Base-by-base conservation (phyloP, 2,329 filamentous ascomycete species). In the Pyrenophora seminiperda region DNA sequence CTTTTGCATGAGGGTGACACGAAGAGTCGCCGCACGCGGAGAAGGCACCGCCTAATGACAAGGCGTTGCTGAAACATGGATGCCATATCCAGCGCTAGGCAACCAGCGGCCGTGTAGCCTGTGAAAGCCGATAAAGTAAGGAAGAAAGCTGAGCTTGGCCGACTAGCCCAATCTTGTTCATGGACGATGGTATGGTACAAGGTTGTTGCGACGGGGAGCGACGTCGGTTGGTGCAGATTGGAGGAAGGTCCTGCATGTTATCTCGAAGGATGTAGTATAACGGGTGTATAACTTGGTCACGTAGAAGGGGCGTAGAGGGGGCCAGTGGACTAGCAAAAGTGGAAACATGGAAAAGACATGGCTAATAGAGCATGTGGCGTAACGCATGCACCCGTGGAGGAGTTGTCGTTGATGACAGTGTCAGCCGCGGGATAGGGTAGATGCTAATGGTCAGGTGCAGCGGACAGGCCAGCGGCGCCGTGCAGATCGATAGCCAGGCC, bases 1-100 rank as follows among this genome's bases (percentile, higher is more conserved):
- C 50, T 59, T 56, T 58, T 62, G 61, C 58, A 62, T 62, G 41
- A 57, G 53, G 49, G 55, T 41, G 47, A 53, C 46, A 47, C 33
- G 58, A 49, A 50, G 54, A 59, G 47, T 47, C 19, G 45, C 51
- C 36, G 46, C 51, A 50, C 40, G 54, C 55, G 49, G 53, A 41
- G 41, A 51, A 44, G 30, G 46, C 42, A 41, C 44, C 47, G 52
- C 50, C 41, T 41, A 45, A 54, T 43, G 46, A 47, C 51, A 24
- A 47, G 32, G 31, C 30, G 32, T 27, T 33, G 38, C 38, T 47
- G 53, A 48, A 54, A 52, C 40, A 63, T 60, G 51, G 53, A 52
- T 63, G 42, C 61, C 53, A 48, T 30, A 53, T 57, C 41, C 36
- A 55, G 58, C 40, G 57, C 45, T 44, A 56, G 61, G 41, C 47